A percentile compares a stretch with the other conserved stretches of the same genome.
Evolutionary conservation across 2,329 filamentous ascomycete genomes (phyloP).

Genomic region (Alternaria triticina): DNA sequence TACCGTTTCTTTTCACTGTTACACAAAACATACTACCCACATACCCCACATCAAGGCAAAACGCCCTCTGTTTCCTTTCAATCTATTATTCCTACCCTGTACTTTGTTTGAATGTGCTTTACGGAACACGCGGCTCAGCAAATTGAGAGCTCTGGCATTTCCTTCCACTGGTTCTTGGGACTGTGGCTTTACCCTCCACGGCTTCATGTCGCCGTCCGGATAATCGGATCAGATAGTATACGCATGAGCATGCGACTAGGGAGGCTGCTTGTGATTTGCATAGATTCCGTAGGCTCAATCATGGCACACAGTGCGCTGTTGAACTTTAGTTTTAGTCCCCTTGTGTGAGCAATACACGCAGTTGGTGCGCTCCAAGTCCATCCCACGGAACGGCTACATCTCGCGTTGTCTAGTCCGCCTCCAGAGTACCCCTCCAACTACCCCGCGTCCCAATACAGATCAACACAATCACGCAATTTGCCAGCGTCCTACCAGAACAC

Average conservation of each 20-base stretch:
- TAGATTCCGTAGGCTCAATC: constrained; percentile 4
- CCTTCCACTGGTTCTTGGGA: not conserved
- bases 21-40: constrained; percentile 1
- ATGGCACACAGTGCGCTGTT: not conserved
- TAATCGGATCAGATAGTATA: not conserved
- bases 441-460: not conserved
- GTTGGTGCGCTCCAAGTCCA: not conserved
- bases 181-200: not conserved
- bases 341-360: not conserved
- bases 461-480: not conserved
- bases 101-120: not conserved
- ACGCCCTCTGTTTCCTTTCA: not conserved
- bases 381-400: not conserved
- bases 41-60: not conserved
- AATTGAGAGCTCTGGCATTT: not conserved
- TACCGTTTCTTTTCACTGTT: not conserved
- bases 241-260: not conserved
- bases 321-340: not conserved
- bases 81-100: not conserved
- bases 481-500: not conserved
- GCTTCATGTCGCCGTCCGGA: not conserved
- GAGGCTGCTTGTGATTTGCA: constrained; percentile 6
- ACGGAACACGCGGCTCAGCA: not conserved
- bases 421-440: not conserved
- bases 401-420: not conserved